phyloP scores from a whole-genome alignment of 1,139 yeast genomes.

The Saccharomycopsis crataegensis region DNA sequence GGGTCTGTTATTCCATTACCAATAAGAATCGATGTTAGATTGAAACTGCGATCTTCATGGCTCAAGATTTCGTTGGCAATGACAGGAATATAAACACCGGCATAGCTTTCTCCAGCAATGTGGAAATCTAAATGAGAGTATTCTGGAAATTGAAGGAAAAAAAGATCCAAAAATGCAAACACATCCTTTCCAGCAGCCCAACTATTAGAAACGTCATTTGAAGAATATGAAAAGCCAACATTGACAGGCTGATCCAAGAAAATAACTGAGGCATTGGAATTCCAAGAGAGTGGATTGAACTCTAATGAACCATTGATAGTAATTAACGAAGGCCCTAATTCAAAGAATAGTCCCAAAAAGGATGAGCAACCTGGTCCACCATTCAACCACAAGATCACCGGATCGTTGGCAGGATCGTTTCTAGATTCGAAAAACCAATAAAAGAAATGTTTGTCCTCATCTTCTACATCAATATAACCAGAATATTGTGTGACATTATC shows the following conservation, averaged over 20 bases:
- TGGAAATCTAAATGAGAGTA: conserved; percentile 57
- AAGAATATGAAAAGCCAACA: conserved; percentile 71
- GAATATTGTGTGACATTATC: conserved; percentile 56
- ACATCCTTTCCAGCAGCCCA: conserved; percentile 74
- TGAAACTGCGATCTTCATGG: conserved; percentile 48
- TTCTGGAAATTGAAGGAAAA: conserved; percentile 68
- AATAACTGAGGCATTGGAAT: conserved; percentile 58
- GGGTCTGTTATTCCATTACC: conserved; percentile 85
- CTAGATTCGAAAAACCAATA: conserved; percentile 72
- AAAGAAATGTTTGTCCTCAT: conserved; percentile 65
- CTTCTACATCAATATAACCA: conserved; percentile 53
- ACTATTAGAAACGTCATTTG: conserved; percentile 45
- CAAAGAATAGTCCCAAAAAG: conserved; percentile 58
- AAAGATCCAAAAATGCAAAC: conserved; percentile 67
- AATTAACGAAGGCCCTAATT: conserved; percentile 49
- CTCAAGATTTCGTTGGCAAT: conserved; percentile 67
- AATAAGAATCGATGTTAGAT: conserved; percentile 62
- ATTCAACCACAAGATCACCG: conserved; percentile 62
- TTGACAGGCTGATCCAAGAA: conserved; percentile 71
- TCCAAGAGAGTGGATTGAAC: conserved; percentile 68
- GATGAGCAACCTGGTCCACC: conserved; percentile 78
- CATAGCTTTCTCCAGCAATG: conserved; percentile 84
- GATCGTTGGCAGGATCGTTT: conserved; percentile 57
- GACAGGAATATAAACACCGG: conserved; percentile 80
- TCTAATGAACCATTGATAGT: conserved; percentile 41